phyloP scores from a whole-genome alignment of 202 grass and related monocot species.

The Zoysia matrella region DNA sequence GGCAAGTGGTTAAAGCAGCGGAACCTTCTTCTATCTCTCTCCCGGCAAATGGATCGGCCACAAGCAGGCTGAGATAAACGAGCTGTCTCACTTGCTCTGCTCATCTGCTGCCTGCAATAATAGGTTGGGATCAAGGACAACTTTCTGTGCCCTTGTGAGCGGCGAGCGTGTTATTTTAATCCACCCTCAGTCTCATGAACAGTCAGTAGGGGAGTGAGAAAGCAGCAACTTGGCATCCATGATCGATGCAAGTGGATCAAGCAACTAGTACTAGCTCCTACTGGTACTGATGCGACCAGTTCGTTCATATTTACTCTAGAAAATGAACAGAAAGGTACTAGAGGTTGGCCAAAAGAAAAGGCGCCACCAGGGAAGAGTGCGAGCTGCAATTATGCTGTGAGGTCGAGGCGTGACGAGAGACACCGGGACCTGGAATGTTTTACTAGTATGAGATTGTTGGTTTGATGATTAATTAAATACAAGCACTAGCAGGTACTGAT shows the following conservation, averaged over 20 bases:
- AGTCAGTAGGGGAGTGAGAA: slow-evolving; percentile 45
- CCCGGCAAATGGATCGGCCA: background rate
- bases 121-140: slow-evolving; percentile 27
- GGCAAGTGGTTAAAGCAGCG: slow-evolving; percentile 4
- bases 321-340: background rate
- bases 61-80: slow-evolving; percentile 4
- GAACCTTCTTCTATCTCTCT: slow-evolving; percentile 31
- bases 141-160: slow-evolving; percentile 43
- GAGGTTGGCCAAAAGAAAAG: background rate
- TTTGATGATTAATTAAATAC: slow-evolving; percentile 10
- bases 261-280: background rate
- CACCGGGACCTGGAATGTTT: slow-evolving; percentile 21
- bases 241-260: background rate
- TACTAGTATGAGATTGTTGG: slow-evolving; percentile 16
- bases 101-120: slow-evolving; percentile 22
- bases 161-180: slow-evolving; percentile 40
- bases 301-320: slow-evolving; percentile 1
- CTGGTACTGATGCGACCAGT: background rate
- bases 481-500: slow-evolving; percentile 30
- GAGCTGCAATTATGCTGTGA: slow-evolving; percentile 28
- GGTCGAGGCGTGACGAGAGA: slow-evolving; percentile 18
- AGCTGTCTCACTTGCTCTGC: slow-evolving; percentile 30
- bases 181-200: background rate
- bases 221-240: slow-evolving; percentile 36
- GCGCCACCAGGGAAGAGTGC: background rate